Evolutionary conservation across 1,284 basidiomycete genomes (phyloP).

Genomic region (Trametes pubescens): DNA sequence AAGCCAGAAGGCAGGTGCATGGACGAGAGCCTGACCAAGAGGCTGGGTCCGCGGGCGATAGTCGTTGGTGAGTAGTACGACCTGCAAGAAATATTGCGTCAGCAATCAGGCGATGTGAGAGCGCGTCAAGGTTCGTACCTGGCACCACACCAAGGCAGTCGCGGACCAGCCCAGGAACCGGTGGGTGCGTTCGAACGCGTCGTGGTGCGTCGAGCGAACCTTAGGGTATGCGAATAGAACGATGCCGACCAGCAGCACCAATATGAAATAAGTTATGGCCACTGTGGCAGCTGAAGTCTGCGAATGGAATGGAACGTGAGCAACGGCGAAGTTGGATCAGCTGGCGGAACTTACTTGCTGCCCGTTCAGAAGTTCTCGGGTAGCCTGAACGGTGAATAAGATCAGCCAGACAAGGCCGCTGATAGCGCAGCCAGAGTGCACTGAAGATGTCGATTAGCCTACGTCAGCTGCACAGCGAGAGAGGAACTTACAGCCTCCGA

Average conservation of each 20-base stretch:
- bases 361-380: constrained; percentile 53
- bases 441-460: constrained; percentile 33
- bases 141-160: constrained; percentile 61
- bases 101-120: not conserved
- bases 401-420: constrained; percentile 63
- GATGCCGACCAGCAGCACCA: constrained; percentile 57
- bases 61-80: constrained; percentile 61
- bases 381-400: constrained; percentile 61
- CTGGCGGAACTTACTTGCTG: constrained; percentile 46
- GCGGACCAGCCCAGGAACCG: constrained; percentile 65
- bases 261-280: constrained; percentile 59
- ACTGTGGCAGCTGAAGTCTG: constrained; percentile 58
- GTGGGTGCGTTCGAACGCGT: constrained; percentile 62
- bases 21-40: constrained; percentile 54
- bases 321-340: not conserved
- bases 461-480: constrained; percentile 4
- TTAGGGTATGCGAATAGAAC: constrained; percentile 59
- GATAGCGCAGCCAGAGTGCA: constrained; percentile 65
- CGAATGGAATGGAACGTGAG: not conserved
- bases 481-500: constrained; percentile 54
- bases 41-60: constrained; percentile 50
- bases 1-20: constrained; percentile 62
- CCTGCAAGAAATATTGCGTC: constrained; percentile 39
- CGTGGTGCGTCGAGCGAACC: constrained; percentile 56
- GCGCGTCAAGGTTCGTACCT: constrained; percentile 43